Base-by-base conservation (phyloP, 2,329 filamentous ascomycete species). In the Xylaria sp. region DNA sequence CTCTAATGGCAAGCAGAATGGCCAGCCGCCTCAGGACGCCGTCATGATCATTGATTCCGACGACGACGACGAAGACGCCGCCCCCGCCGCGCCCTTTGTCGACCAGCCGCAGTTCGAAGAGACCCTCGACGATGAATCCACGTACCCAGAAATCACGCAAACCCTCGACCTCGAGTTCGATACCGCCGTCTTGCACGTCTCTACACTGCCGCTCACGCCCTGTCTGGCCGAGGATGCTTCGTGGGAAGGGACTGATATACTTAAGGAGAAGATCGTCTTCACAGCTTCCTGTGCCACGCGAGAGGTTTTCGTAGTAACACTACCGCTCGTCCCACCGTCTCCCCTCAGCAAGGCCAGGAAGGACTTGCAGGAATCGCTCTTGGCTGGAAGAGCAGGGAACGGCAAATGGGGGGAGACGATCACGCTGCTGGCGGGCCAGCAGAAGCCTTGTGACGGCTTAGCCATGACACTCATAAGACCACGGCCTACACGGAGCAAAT, bases 21-120 rank as follows among this genome's bases (percentile, higher is more conserved):
- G 88, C 13, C 76, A 78, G 3, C 68, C 77, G 31, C 63, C 74
- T 5, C 84, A 85, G 20, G 87, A 89, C 74, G 81, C 84, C 3
- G 83, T 90, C 34, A 90, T 91, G 85, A 83, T 90, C 18, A 84
- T 91, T 63, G 89, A 91, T 74, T 90, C 87, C 1, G 89, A 91
- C 73, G 87, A 89, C 73, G 87, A 89, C 73, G 87, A 89, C 8
- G 88, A 90, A 37, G 84, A 84, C 34, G 72, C 81, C 1, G 68
- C 77, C 12, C 61, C 70, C 70, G 52, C 57, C 74, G 44, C 72
- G 74, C 25, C 66, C 0, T 85, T 83, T 62, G 83, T 85, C 64
- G 87, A 90, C 75, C 85, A 84, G 65, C 86, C 88, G 8, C 83
- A 88, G 67, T 91, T 91, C 68, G 87, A 89, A 69, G 86, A 88